Percentiles rank a stretch among this genome's conserved stretches.
phyloP scores from a whole-genome alignment of 352 stramenopile species.

The Pythium apleroticum region DNA sequence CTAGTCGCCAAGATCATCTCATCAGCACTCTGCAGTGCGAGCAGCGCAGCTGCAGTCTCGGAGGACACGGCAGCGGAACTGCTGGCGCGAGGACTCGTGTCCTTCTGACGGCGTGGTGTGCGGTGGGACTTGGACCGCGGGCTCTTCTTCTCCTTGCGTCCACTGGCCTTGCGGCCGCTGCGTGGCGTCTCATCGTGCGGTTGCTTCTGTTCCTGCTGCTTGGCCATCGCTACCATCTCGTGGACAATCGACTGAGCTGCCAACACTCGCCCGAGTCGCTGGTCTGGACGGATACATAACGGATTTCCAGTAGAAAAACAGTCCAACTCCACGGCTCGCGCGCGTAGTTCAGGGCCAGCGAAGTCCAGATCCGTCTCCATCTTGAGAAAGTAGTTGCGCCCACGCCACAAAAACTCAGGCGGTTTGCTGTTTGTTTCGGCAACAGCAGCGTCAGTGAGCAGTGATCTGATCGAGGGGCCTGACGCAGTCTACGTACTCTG shows the following conservation, averaged over 20 bases:
- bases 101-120: background rate
- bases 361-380: constrained; percentile 75
- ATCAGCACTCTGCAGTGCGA: constrained; percentile 9
- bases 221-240: constrained; percentile 60
- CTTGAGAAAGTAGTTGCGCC: constrained; percentile 75
- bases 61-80: background rate
- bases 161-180: background rate
- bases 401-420: constrained; percentile 69
- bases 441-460: background rate
- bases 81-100: background rate
- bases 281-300: constrained; percentile 63
- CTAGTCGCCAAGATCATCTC: constrained; percentile 19
- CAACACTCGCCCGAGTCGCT: constrained; percentile 67
- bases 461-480: background rate
- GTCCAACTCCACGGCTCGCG: constrained; percentile 51
- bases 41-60: background rate
- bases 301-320: constrained; percentile 58
- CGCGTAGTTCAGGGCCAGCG: constrained; percentile 48
- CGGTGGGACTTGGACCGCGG: background rate
- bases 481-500: constrained; percentile 45
- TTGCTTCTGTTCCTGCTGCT: background rate
- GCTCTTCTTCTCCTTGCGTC: constrained; percentile 2
- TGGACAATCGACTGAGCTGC: constrained; percentile 71
- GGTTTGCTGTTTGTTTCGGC: constrained; percentile 36
- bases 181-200: background rate